Evolutionary conservation across 1,284 basidiomycete species (phyloP).

Genomic region (Abortiporus biennis): DNA sequence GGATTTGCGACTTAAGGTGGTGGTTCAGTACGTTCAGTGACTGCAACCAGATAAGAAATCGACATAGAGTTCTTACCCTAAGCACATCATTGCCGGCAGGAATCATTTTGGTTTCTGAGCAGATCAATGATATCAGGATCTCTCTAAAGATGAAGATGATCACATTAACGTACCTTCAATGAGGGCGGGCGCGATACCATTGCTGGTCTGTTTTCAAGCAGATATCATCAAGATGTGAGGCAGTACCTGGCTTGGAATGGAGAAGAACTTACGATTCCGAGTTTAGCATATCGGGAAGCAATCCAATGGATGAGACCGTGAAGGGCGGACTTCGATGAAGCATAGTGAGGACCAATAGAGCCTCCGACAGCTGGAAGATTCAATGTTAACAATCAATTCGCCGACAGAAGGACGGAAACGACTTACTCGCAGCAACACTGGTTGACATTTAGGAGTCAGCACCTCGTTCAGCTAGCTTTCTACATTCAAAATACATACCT

Average conservation of each 20-base stretch:
- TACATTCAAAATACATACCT: no score
- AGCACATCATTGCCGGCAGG: slow-evolving; percentile 26
- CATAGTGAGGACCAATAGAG: slow-evolving; percentile 50
- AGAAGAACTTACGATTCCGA: slow-evolving; percentile 37
- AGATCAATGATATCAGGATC: background rate
- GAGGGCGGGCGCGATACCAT: slow-evolving; percentile 47
- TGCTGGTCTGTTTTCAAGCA: slow-evolving; percentile 34
- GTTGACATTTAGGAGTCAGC: slow-evolving; percentile 6
- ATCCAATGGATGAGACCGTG: slow-evolving; percentile 53
- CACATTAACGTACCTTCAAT: slow-evolving; percentile 30
- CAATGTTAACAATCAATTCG: background rate
- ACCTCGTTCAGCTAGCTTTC: no score
- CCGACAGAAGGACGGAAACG: background rate
- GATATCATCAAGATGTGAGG: background rate
- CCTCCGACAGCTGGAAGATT: slow-evolving; percentile 34
- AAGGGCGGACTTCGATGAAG: slow-evolving; percentile 49
- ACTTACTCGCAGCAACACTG: slow-evolving; percentile 30
- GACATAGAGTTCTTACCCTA: slow-evolving; percentile 22
- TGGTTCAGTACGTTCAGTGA: background rate
- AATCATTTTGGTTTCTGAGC: slow-evolving; percentile 42
- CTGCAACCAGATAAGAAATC: background rate
- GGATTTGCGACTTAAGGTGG: slow-evolving; percentile 34
- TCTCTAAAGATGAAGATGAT: background rate
- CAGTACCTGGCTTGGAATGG: no score
- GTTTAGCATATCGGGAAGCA: slow-evolving; percentile 43